Percentiles rank a stretch among this genome's conserved stretches.
Evolutionary conservation across 2,329 filamentous ascomycete genomes (phyloP).

Genomic region (Leptoxyphium fumago): DNA sequence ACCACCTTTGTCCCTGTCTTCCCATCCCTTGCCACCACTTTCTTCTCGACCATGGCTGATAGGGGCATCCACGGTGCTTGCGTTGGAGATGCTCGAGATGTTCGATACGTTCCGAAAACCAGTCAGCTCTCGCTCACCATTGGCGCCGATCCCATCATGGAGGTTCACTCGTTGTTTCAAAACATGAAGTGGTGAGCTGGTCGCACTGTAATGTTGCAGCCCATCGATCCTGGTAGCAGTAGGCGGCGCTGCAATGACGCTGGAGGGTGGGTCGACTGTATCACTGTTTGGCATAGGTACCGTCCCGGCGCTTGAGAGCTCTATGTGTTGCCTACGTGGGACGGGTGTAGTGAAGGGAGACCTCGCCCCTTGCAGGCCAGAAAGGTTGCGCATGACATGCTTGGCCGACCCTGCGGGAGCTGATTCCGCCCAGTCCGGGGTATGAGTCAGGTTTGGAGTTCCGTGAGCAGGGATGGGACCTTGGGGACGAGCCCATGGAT

Average conservation of each 20-base stretch:
- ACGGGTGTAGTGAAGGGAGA: conserved; percentile 18
- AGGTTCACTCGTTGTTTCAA: conserved; percentile 11
- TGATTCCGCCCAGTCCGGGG: conserved; percentile 19
- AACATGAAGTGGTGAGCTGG: conserved; percentile 13
- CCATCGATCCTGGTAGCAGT: conserved; percentile 9
- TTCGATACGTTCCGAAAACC: conserved; percentile 24
- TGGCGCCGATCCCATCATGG: not conserved
- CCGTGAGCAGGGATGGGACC: conserved; percentile 47
- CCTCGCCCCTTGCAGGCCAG: conserved; percentile 2
- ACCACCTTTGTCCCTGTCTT: not conserved
- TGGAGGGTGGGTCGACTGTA: conserved; percentile 17
- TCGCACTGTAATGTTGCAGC: conserved; percentile 1
- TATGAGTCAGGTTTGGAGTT: conserved; percentile 18
- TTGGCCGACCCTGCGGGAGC: conserved; percentile 6
- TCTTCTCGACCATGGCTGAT: conserved; percentile 1
- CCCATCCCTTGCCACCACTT: not conserved
- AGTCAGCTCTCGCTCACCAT: conserved; percentile 9
- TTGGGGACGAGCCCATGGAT: conserved; percentile 84
- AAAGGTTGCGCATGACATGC: conserved; percentile 15
- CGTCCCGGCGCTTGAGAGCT: conserved; percentile 14
- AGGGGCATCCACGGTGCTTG: conserved; percentile 20
- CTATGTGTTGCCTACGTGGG: conserved; percentile 7
- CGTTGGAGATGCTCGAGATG: conserved; percentile 27
- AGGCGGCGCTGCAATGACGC: conserved; percentile 14
- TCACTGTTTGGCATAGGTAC: conserved; percentile 11